Evolutionary conservation across 345 rosid genomes (phyloP).

Genomic region (Ceriops decandra): DNA sequence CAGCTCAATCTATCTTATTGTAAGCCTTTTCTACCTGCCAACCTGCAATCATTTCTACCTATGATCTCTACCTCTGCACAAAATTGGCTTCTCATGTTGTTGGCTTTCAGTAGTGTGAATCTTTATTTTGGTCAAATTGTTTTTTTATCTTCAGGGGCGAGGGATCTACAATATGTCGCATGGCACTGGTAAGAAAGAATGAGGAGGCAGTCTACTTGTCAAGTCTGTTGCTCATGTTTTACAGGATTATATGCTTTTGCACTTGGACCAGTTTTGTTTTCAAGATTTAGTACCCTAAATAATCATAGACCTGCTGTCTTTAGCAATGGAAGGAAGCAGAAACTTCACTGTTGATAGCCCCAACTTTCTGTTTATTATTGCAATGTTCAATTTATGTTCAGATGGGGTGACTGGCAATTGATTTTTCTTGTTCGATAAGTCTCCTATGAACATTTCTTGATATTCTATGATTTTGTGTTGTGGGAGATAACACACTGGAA

Average conservation of each 20-base stretch:
- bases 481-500: no score
- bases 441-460: no score
- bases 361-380: conserved; percentile 1
- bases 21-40: conserved; percentile 31
- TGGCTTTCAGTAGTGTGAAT: neutral
- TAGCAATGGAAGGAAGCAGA: conserved; percentile 8
- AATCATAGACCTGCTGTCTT: conserved; percentile 30
- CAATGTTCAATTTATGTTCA: neutral
- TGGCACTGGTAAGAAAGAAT: conserved; percentile 84
- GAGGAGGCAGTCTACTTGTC: conserved; percentile 19
- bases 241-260: conserved; percentile 18
- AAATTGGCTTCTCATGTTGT: neutral
- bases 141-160: conserved; percentile 49
- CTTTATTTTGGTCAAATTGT: neutral
- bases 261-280: conserved; percentile 10
- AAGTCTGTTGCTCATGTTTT: conserved; percentile 2
- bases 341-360: neutral
- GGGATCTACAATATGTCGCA: conserved; percentile 84
- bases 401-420: neutral
- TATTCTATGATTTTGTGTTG: no score
- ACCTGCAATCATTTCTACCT: neutral
- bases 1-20: conserved; percentile 54
- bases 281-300: conserved; percentile 27
- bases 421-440: no score
- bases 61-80: neutral